These are phyloP conservation scores for Stachybotrys elegans DNA, from an alignment of 2,329 filamentous ascomycete species.

Conservation along the genomic window DNA sequence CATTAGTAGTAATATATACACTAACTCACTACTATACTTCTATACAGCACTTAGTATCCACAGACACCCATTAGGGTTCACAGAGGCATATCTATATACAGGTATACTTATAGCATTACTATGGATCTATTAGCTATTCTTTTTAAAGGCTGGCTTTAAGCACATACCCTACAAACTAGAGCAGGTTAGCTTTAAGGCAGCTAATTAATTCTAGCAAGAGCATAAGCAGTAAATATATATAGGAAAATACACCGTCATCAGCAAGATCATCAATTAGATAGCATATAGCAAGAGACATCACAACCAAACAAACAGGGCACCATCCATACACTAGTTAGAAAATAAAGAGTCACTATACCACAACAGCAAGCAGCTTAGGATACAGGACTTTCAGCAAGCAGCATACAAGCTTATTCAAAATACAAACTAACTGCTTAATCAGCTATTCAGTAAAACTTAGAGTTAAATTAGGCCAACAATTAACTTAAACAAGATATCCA, in stretches of 20 bases:
- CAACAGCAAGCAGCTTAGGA: slow-evolving; percentile 4
- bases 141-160: slow-evolving; percentile 7
- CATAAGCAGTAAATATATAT: slow-evolving; percentile 7
- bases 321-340: slow-evolving; percentile 8
- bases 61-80: slow-evolving; percentile 5
- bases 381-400: slow-evolving; percentile 5
- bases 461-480: slow-evolving; percentile 2
- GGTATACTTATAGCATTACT: slow-evolving; percentile 6
- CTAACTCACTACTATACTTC: slow-evolving; percentile 10
- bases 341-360: slow-evolving; percentile 7
- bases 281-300: slow-evolving; percentile 8
- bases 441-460: slow-evolving; percentile 6
- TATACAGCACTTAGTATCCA: slow-evolving; percentile 6
- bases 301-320: slow-evolving; percentile 6
- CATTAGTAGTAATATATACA: slow-evolving; percentile 9
- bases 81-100: slow-evolving; percentile 5
- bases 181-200: slow-evolving; percentile 4
- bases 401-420: neutral
- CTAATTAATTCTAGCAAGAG: slow-evolving; percentile 5
- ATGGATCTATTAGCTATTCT: slow-evolving; percentile 8
- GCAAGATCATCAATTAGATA: slow-evolving; percentile 10
- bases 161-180: slow-evolving; percentile 2
- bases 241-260: slow-evolving; percentile 7
- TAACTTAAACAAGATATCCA: slow-evolving; percentile 4
- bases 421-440: slow-evolving; percentile 3